A percentile compares a stretch with the other conserved stretches of the same genome.
Conservation (phyloP, 2,329 filamentous ascomycete genomes). For the Pseudogymnoascus sp. region DNA sequence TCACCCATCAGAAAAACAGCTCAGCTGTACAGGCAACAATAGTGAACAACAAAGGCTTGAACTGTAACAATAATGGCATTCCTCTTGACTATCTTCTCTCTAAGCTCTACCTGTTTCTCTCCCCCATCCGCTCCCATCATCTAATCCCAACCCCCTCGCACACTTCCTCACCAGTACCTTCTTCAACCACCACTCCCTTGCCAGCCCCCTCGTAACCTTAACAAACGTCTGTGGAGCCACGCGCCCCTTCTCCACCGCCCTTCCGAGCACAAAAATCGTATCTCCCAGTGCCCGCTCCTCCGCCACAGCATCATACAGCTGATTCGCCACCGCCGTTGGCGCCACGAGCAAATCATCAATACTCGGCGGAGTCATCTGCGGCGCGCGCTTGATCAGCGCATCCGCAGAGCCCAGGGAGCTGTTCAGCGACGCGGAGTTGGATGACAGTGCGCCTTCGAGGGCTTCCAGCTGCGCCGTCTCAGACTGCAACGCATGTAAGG, state of each 20-base stretch:
- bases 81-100: neutral
- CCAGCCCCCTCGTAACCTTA: constrained; percentile 65
- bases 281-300: constrained; percentile 84
- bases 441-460: constrained; percentile 61
- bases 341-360: constrained; percentile 92
- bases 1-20: neutral
- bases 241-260: constrained; percentile 65
- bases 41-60: neutral
- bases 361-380: constrained; percentile 58
- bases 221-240: constrained; percentile 67
- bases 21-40: neutral
- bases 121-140: constrained; percentile 7
- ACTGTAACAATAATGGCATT: neutral
- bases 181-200: constrained; percentile 75
- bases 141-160: constrained; percentile 64
- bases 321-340: constrained; percentile 84
- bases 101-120: neutral
- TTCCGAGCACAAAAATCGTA: constrained; percentile 72
- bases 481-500: constrained; percentile 60
- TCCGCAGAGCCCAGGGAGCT: constrained; percentile 74
- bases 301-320: constrained; percentile 80
- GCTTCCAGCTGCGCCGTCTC: constrained; percentile 66
- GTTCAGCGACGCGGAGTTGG: constrained; percentile 71
- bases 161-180: constrained; percentile 76
- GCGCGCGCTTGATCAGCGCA: constrained; percentile 63